phyloP scores from a whole-genome alignment of 2,329 filamentous ascomycete genomes.

The Trichoderma simmonsii region DNA sequence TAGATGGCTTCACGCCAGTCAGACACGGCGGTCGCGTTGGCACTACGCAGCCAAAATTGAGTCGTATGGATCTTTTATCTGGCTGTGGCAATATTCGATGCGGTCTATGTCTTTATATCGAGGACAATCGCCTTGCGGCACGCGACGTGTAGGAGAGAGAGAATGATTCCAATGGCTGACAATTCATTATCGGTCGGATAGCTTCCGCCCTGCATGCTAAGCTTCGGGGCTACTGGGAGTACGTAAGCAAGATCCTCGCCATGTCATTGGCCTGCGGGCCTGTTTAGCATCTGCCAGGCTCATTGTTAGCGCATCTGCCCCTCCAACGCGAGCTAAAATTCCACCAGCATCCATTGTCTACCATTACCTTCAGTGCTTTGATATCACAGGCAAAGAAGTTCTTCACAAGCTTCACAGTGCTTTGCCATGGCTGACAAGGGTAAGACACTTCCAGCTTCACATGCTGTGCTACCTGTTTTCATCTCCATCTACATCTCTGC shows the following conservation, averaged over 20 bases:
- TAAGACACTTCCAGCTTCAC: slow-evolving; percentile 17
- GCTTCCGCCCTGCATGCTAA: slow-evolving; percentile 14
- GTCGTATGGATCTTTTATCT: background rate
- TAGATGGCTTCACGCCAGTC: background rate
- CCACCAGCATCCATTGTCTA: slow-evolving; percentile 22
- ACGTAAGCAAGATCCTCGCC: background rate
- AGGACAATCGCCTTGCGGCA: background rate
- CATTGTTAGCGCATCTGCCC: slow-evolving; percentile 21
- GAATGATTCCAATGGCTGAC: slow-evolving; percentile 13
- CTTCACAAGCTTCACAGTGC: background rate
- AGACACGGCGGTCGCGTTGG: background rate
- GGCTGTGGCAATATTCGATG: background rate
- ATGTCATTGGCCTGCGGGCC: background rate
- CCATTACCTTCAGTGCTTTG: background rate
- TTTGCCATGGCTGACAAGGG: slow-evolving; percentile 43
- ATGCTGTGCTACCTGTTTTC: background rate
- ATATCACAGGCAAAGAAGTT: background rate
- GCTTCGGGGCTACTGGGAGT: background rate
- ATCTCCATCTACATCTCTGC: background rate
- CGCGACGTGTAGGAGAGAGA: background rate
- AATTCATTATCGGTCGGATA: slow-evolving; percentile 11
- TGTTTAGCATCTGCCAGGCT: background rate
- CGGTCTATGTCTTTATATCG: background rate
- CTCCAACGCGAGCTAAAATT: slow-evolving; percentile 24
- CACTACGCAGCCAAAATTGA: background rate